These are phyloP conservation scores for Acer negundo DNA, from an alignment of 345 rosid species.

Conservation along the genomic window DNA sequence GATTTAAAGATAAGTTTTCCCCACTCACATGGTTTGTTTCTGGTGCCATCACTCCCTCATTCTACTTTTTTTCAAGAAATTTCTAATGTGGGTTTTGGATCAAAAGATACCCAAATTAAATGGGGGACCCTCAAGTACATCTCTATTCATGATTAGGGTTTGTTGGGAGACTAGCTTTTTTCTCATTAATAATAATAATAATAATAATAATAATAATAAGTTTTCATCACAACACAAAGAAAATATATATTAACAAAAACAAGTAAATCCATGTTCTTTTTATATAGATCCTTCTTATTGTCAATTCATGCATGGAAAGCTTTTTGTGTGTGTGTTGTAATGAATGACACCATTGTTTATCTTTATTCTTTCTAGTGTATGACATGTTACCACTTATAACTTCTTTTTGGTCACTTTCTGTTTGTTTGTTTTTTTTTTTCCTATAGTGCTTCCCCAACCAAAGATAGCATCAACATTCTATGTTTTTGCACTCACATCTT, in stretches of 20 bases:
- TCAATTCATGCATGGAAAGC: constrained; percentile 31
- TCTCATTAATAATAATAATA: constrained; percentile 11
- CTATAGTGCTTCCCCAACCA: constrained; percentile 16
- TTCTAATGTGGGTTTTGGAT: constrained; percentile 26
- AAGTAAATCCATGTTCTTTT: constrained; percentile 31
- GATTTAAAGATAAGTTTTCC: constrained; percentile 50
- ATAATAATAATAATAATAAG: neutral
- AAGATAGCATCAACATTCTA: constrained; percentile 19
- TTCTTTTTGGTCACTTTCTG: constrained; percentile 53
- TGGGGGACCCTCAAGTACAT: constrained; percentile 30
- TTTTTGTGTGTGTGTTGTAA: constrained; percentile 24
- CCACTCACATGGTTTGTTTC: constrained; percentile 65
- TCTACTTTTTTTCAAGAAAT: constrained; percentile 31
- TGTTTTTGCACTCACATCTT: constrained; percentile 2
- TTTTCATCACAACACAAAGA: constrained; percentile 1
- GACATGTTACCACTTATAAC: constrained; percentile 50
- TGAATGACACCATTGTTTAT: constrained; percentile 21
- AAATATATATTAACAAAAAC: neutral
- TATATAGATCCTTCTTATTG: constrained; percentile 40
- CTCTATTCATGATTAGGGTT: constrained; percentile 48
- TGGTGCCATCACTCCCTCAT: constrained; percentile 34
- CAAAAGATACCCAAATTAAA: constrained; percentile 40
- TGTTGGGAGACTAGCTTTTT: constrained; percentile 30
- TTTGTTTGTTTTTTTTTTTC: constrained; percentile 41
- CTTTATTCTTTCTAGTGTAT: constrained; percentile 40